These are phyloP conservation scores for Fistulina hepatica DNA, from an alignment of 1,284 basidiomycete genomes.

Conservation along the genomic window DNA sequence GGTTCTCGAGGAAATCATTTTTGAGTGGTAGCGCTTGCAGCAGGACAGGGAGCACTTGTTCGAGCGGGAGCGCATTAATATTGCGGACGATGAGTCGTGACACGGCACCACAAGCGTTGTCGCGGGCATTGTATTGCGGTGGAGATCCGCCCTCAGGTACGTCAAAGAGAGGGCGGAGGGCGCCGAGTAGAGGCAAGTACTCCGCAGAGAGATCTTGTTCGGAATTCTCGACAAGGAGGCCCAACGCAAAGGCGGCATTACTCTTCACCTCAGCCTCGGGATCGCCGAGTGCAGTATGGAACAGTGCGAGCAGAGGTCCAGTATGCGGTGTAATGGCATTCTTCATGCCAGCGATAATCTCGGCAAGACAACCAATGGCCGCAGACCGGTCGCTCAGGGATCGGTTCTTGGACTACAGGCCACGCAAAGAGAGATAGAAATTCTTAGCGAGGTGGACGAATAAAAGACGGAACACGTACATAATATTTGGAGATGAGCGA, in stretches of 20 bases:
- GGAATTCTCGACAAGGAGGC: constrained; percentile 86
- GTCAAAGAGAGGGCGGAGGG: constrained; percentile 78
- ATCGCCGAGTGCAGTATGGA: constrained; percentile 78
- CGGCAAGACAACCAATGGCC: constrained; percentile 89
- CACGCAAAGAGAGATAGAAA: constrained; percentile 8
- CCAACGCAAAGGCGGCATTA: constrained; percentile 92
- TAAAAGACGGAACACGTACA: constrained; percentile 37
- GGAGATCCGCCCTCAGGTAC: constrained; percentile 50
- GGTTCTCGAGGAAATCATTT: constrained; percentile 85
- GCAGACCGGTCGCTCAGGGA: constrained; percentile 88
- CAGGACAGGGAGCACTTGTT: constrained; percentile 83
- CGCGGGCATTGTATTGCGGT: constrained; percentile 74
- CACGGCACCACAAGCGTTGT: constrained; percentile 94
- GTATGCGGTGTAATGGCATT: constrained; percentile 80
- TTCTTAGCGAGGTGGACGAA: constrained; percentile 1
- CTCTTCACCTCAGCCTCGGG: constrained; percentile 87
- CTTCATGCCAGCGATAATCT: constrained; percentile 94
- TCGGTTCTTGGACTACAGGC: constrained; percentile 64
- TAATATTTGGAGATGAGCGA: constrained; percentile 91
- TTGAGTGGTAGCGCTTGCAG: constrained; percentile 77
- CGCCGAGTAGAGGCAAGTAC: constrained; percentile 69
- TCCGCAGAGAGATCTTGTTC: constrained; percentile 77
- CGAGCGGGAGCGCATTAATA: constrained; percentile 73
- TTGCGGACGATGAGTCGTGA: constrained; percentile 84
- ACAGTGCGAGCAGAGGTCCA: constrained; percentile 72